These are phyloP conservation scores for Afroboletus lepidellus DNA, from an alignment of 1,284 basidiomycete species.

Conservation along the genomic window DNA sequence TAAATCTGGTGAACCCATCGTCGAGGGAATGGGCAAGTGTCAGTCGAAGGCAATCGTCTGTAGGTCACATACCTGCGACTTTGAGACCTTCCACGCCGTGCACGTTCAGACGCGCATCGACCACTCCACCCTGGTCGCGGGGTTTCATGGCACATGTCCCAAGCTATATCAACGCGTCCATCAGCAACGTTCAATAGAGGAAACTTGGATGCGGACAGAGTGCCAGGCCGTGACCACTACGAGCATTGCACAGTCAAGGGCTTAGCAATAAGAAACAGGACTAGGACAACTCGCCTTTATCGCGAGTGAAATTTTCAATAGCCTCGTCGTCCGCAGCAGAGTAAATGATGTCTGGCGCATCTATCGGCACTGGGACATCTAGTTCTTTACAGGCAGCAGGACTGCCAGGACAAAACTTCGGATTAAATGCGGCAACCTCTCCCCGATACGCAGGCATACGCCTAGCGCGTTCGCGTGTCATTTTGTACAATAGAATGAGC, in stretches of 20 bases:
- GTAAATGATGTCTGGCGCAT: conserved; percentile 52
- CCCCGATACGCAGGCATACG: conserved; percentile 56
- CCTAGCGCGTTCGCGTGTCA: conserved; percentile 49
- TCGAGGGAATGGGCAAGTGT: no score
- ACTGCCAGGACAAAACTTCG: conserved; percentile 46
- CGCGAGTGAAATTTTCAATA: conserved; percentile 43
- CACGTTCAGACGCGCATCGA: conserved; percentile 27
- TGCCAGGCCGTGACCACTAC: conserved; percentile 56
- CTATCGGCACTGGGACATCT: conserved; percentile 38
- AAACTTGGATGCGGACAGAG: conserved; percentile 37
- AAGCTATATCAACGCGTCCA: conserved; percentile 10
- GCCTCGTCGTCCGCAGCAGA: conserved; percentile 53
- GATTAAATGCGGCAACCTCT: conserved; percentile 45
- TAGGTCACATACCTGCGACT: conserved; percentile 26
- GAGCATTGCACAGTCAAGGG: conserved; percentile 31
- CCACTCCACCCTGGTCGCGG: conserved; percentile 6
- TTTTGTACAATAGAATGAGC: conserved; percentile 25
- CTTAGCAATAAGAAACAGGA: background rate
- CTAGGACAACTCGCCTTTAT: conserved; percentile 23
- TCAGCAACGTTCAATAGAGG: no score
- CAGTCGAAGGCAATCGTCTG: no score
- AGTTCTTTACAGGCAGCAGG: conserved; percentile 37
- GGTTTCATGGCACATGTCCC: conserved; percentile 37
- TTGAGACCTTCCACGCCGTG: conserved; percentile 31
- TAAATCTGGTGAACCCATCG: conserved; percentile 22